Base-by-base conservation (phyloP, 352 stramenopile species). In the Pseudoperonospora humuli region DNA sequence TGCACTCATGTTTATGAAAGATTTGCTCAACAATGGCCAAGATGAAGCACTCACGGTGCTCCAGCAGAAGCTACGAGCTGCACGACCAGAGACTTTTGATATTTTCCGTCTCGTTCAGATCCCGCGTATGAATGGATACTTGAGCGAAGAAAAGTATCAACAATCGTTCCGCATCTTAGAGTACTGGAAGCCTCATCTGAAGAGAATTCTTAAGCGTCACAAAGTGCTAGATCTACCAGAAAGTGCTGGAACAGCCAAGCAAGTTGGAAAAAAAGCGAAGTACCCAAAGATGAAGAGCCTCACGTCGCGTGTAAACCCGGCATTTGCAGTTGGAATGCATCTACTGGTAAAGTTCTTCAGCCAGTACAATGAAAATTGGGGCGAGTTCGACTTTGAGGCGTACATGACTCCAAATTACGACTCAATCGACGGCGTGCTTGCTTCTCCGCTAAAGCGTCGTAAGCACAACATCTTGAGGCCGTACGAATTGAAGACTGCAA, bases 271-370 rank as follows among this genome's bases (percentile, higher is more conserved):
- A 5, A 74, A 75, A 39, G 28, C 46, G 3, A 57, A 58, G 17
- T 54, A 77, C 10, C 63, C 67, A 0, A 70, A 56, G 37, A 41
- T 89, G 39, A 77, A 69, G 21, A 77, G 57, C 32, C 50, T 89
- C 15, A 93, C 81, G 7, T 80, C 77, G 19, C 74, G 77, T 10
- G 76, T 79, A 7, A 93, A 93, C 28, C 81, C 81, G 18, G 76
- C 76, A 20, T 89, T 91, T 51, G 72, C 66, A 0, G 49, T 93
- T 15, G 74, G 71, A 13, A 67, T 72, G 24, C 60, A 50, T 15
- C 20, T 82, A 13, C 39, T 90, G 13, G 45, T 93, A 23, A 93
- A 93, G 46, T 88, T 88, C 21, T 91, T 86, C 49, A 93, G 81
- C 28, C 64, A 86, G 41, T 84, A 80, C 48, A 93, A 93, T 37